Evolutionary conservation across 2,329 filamentous ascomycete species (phyloP), one percentile per base, ranked within the genome.

Genomic region (Pseudopithomyces chartarum): DNA sequence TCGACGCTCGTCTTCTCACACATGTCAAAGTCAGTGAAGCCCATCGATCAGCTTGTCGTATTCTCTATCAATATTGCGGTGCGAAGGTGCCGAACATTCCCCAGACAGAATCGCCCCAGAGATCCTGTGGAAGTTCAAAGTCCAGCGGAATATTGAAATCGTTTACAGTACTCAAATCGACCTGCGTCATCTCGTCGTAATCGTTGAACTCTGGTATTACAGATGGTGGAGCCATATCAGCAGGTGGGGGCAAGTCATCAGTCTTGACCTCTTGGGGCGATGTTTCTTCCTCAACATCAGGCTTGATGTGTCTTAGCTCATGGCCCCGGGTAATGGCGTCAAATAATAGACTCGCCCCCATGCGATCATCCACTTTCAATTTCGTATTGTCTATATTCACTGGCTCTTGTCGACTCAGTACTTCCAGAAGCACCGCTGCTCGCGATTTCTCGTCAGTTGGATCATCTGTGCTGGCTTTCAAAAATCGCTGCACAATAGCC

Each of bases 51-150:
- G 19, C 15, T n/a, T 2, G 20, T 13, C 11, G 26, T 17, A 26
- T 15, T 22, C 20, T 33, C 17, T 1, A 38, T 48, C 15, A 56
- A 19, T 39, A 38, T 23, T 40, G 38, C 17, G 61, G 52, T 8
- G 56, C 56, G 22, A 61, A 55, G 2, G 51, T 55, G 48, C 60
- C 59, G 43, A 66, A 68, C 60, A 64, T 65, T n/a, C 56, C 59
- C 65, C 63, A 68, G 4, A 68, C 50, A 3, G 62, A 61, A 34
- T 66, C 62, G 4, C 63, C 63, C 65, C 63, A 68, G 4, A 68
- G 48, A 45, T 68, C 65, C 20, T 63, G 58, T 8, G 63, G 65
- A 6, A 65, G 52, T 12, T 59, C 52, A 40, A 68, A 66, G 17
- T 68, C 60, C 20, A 66, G 34, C 19, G 59, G 55, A 6, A 47